Conservation (phyloP, 345 rosid genomes). For the Citrus sinensis region DNA sequence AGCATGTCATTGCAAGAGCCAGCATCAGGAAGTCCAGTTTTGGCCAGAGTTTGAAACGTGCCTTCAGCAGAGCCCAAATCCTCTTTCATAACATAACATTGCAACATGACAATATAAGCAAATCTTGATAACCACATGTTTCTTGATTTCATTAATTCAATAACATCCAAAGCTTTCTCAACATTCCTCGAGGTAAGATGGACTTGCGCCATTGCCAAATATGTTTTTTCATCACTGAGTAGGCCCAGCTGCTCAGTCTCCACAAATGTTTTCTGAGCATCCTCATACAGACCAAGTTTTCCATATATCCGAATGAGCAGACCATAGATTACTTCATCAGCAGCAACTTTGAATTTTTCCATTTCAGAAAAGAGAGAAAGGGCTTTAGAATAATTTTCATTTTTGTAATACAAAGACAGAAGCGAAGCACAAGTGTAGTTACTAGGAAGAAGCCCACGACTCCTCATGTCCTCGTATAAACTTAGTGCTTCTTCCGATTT, state of each 20-base stretch:
- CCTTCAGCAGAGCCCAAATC: constrained; percentile 69
- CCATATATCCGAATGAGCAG: constrained; percentile 89
- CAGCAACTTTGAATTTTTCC: constrained; percentile 55
- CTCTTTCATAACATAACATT: constrained; percentile 64
- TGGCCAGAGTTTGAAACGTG: constrained; percentile 61
- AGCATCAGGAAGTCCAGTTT: constrained; percentile 71
- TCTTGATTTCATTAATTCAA: constrained; percentile 67
- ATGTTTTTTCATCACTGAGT: constrained; percentile 78
- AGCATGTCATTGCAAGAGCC: constrained; percentile 81
- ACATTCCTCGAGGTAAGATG: constrained; percentile 60
- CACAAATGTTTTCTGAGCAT: constrained; percentile 67
- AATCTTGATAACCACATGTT: constrained; percentile 68
- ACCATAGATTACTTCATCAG: constrained; percentile 89
- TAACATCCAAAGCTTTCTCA: constrained; percentile 56
- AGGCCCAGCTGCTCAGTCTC: constrained; percentile 58
- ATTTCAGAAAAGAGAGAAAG: constrained; percentile 82
- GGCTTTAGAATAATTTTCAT: constrained; percentile 70
- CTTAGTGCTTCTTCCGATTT: constrained; percentile 54
- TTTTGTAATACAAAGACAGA: constrained; percentile 72
- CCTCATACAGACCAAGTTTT: constrained; percentile 76
- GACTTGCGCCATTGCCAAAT: constrained; percentile 90
- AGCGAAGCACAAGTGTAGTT: constrained; percentile 93
- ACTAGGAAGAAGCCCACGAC: constrained; percentile 64
- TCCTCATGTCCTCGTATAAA: constrained; percentile 76
- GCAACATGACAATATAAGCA: constrained; percentile 77